phyloP scores from a whole-genome alignment of 2,329 filamentous ascomycete species.

The Botryotinia globosa region DNA sequence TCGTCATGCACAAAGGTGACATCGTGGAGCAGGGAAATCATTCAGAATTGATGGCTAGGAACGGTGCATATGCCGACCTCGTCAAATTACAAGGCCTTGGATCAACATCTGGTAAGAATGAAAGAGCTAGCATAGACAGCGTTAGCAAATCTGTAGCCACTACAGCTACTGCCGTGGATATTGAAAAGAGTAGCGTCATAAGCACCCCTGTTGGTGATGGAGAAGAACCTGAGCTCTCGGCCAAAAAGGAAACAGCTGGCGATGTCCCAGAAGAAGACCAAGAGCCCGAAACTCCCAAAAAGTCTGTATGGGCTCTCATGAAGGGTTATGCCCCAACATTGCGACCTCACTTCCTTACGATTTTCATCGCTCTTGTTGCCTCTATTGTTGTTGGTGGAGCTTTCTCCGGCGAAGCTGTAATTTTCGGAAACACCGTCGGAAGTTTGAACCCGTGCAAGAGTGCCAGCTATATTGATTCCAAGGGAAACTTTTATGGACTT shows the following conservation, averaged over 20 bases:
- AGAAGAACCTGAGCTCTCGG: neutral
- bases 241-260: neutral
- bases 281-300: conserved; percentile 24
- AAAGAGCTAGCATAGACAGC: conserved; percentile 24
- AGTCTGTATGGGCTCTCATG: conserved; percentile 25
- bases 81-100: conserved; percentile 54
- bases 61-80: conserved; percentile 64
- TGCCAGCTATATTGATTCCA: conserved; percentile 28
- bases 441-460: conserved; percentile 48
- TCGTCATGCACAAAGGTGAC: conserved; percentile 71
- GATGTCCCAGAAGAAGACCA: conserved; percentile 19
- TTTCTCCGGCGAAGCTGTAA: conserved; percentile 53
- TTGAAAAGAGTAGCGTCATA: conserved; percentile 18
- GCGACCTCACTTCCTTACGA: conserved; percentile 22
- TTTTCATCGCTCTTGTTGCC: conserved; percentile 43
- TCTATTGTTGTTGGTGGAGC: conserved; percentile 54
- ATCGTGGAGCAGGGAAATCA: conserved; percentile 77
- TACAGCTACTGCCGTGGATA: conserved; percentile 21
- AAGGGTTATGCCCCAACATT: conserved; percentile 19
- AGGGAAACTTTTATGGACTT: conserved; percentile 41
- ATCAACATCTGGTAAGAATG: conserved; percentile 25
- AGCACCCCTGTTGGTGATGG: conserved; percentile 6
- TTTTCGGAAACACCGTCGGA: conserved; percentile 52
- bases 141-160: conserved; percentile 20
- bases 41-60: conserved; percentile 59